Percentiles rank a stretch among this genome's conserved stretches.
phyloP scores from a whole-genome alignment of 2,329 filamentous ascomycete species.

The Penicillium verrucosum region DNA sequence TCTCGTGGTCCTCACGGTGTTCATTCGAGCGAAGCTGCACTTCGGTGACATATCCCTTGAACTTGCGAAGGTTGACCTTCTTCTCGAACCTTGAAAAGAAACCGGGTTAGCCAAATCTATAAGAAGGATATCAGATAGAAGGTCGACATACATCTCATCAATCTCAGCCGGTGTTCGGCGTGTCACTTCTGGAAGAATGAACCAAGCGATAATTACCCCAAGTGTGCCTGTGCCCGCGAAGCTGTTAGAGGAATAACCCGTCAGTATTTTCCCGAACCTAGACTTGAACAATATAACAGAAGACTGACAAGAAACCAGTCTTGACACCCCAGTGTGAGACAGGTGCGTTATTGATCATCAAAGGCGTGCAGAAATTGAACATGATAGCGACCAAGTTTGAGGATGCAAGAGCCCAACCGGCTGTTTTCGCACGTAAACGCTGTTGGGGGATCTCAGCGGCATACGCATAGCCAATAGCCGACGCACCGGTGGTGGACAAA shows the following conservation, averaged over 20 bases:
- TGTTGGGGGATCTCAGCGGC: conserved; percentile 43
- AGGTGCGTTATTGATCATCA: conserved; percentile 46
- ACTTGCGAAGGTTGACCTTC: conserved; percentile 37
- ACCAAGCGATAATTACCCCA: conserved; percentile 41
- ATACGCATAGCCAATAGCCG: conserved; percentile 45
- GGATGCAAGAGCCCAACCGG: conserved; percentile 39
- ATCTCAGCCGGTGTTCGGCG: conserved; percentile 50
- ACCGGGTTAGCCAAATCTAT: not conserved
- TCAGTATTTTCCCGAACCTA: not conserved
- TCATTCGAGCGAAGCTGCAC: conserved; percentile 31
- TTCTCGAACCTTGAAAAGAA: conserved; percentile 32
- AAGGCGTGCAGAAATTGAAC: conserved; percentile 46
- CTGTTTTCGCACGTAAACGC: conserved; percentile 41
- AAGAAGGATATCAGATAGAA: no score
- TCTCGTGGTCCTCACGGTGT: conserved; percentile 16
- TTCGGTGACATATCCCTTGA: conserved; percentile 37
- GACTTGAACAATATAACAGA: not conserved
- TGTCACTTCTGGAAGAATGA: conserved; percentile 53
- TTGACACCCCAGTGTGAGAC: conserved; percentile 43
- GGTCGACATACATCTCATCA: conserved; percentile 40
- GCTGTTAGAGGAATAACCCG: conserved; percentile 19
- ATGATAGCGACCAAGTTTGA: conserved; percentile 45
- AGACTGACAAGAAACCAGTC: conserved; percentile 45
- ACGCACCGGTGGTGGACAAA: conserved; percentile 43
- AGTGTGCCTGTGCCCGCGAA: conserved; percentile 35